Evolutionary conservation across 495 filamentous ascomycete species (phyloP), one percentile per base, ranked within the genome.

Genomic region (Penicillium argentinense): DNA sequence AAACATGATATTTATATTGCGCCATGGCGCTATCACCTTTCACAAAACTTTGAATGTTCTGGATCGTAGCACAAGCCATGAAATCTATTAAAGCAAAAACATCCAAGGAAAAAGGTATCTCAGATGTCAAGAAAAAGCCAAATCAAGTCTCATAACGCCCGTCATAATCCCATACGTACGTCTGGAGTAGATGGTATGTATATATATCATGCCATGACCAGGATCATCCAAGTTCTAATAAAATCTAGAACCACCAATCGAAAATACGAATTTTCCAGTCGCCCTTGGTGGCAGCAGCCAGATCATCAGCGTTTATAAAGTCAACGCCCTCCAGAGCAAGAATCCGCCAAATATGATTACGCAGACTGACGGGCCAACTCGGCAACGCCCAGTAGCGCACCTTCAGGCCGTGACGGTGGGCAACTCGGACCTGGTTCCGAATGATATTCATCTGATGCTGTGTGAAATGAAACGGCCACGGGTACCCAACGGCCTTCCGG

Each of bases 341-440:
- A 3, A 85, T 73, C 37, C 80, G 67, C 89, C 89, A 95, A 13
- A 95, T 67, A 45, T 80, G 74, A 64, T 93, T 86, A 30, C 89
- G 71, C 54, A 85, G 53, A 38, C 80, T 77, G n/a, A 85, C 64
- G 9, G 89, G 88, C 88, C 89, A 95, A 44, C 65, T 64, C 0
- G 89, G 88, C 17, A 85, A 57, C n/a, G 82, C 79, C 89, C 89
- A 95, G 61, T 91, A 95, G 30, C 89, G 66, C 5, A 80, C 84
- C 51, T 82, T 83, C 27, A 95, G 67, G 0, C 89, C 88, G 54
- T 79, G 78, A 13, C 61, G 62, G 52, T 89, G 83, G 9, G 89
- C 89, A 29, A 76, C 77, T n/a, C 71, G 70, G 12, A 93, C 75
- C 52, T 91, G 86, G 0, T 65, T 65, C 13, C 84, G 72, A 52